Percentiles rank a stretch among this genome's conserved stretches.
Evolutionary conservation across 106 monocot species (phyloP).

Genomic region (Acorus gramineus): DNA sequence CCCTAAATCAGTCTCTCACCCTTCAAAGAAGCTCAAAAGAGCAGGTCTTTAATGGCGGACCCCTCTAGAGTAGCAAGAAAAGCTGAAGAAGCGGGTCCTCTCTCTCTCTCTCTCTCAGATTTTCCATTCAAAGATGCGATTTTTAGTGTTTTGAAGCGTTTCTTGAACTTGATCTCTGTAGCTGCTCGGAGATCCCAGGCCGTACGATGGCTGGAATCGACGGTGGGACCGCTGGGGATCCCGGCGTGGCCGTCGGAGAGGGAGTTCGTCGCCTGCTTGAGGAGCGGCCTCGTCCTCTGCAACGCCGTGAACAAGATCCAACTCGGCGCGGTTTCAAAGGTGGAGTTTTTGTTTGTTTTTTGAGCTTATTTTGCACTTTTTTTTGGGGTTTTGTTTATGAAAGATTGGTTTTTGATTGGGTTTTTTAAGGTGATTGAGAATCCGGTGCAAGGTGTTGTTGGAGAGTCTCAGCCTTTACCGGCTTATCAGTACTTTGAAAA

Average conservation of each 20-base stretch:
- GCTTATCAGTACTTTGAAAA: slow-evolving; percentile 86
- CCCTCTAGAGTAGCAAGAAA: slow-evolving; percentile 35
- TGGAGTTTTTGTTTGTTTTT: slow-evolving; percentile 3
- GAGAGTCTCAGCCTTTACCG: slow-evolving; percentile 40
- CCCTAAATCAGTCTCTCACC: too few relatives aligned
- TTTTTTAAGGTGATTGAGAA: slow-evolving; percentile 38
- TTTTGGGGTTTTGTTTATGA: neutral
- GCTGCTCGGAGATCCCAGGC: slow-evolving; percentile 57
- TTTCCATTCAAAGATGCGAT: neutral
- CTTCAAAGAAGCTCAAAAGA: too few relatives aligned
- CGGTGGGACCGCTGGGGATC: slow-evolving; percentile 37
- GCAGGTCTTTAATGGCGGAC: slow-evolving; percentile 19
- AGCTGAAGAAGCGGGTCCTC: slow-evolving; percentile 60
- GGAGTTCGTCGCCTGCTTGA: slow-evolving; percentile 48
- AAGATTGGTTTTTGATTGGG: neutral
- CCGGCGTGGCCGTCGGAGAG: slow-evolving; percentile 39
- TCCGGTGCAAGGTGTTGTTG: slow-evolving; percentile 16
- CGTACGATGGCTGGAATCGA: slow-evolving; percentile 41
- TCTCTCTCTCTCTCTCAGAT: neutral
- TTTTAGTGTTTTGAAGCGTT: neutral
- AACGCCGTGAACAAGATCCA: slow-evolving; percentile 67
- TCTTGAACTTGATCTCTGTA: slow-evolving; percentile 7
- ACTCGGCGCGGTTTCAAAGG: slow-evolving; percentile 51
- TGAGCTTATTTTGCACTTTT: neutral
- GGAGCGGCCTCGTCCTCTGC: slow-evolving; percentile 62